These are phyloP conservation scores for Clonostachys sp. DNA, from an alignment of 2,329 filamentous ascomycete species.

Conservation along the genomic window DNA sequence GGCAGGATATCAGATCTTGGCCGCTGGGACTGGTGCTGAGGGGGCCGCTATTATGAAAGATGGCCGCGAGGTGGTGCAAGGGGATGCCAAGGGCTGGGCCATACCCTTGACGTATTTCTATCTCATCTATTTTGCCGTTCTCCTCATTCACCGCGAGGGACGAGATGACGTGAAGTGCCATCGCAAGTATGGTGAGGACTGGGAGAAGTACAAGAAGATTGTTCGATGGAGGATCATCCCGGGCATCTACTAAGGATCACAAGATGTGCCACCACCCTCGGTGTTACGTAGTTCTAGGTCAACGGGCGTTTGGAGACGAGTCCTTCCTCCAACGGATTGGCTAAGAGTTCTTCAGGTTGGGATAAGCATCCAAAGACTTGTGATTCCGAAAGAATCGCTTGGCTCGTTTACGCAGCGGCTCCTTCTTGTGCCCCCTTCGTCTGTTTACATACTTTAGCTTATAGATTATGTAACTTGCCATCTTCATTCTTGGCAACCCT, in stretches of 20 bases:
- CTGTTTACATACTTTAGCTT: no score
- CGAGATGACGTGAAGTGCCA: conserved; percentile 89
- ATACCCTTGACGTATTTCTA: conserved; percentile 94
- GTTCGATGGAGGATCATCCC: conserved; percentile 82
- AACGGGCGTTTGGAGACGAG: no score
- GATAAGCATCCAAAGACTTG: no score
- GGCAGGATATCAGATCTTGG: conserved; percentile 72
- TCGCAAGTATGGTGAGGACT: conserved; percentile 88
- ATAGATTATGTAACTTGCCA: no score
- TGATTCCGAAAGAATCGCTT: no score
- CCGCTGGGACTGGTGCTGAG: conserved; percentile 42
- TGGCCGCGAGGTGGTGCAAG: conserved; percentile 63
- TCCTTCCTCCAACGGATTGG: no score
- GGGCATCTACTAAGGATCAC: conserved; percentile 64
- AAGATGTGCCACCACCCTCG: no score
- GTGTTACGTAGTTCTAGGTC: no score
- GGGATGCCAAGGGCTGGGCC: conserved; percentile 74
- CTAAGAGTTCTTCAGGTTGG: no score
- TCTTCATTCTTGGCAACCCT: no score
- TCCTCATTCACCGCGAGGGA: conserved; percentile 80
- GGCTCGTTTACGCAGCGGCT: no score
- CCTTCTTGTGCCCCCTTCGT: no score
- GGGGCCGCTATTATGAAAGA: conserved; percentile 53
- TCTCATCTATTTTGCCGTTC: conserved; percentile 81
- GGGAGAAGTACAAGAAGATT: conserved; percentile 80